These are phyloP conservation scores for Ottelia alismoides DNA, from an alignment of 106 monocot species.

Conservation along the genomic window DNA sequence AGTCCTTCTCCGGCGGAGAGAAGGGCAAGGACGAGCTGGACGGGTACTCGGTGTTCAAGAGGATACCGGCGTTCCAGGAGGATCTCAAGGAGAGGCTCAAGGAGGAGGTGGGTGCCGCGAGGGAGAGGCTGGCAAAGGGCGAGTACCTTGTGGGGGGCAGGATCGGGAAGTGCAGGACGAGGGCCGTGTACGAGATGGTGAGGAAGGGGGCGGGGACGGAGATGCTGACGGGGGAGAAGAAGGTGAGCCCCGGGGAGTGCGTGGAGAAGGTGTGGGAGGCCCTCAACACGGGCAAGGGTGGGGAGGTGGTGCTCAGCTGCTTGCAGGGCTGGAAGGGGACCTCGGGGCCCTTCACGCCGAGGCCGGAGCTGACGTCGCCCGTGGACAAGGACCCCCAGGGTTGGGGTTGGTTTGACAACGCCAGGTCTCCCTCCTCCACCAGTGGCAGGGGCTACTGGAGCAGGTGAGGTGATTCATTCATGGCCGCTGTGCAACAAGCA, in stretches of 20 bases:
- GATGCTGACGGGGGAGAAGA: slow-evolving; percentile 19
- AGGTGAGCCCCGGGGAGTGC: slow-evolving; percentile 23
- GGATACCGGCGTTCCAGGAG: slow-evolving; percentile 12
- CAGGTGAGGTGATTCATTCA: too few relatives aligned
- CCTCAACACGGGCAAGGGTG: slow-evolving; percentile 11
- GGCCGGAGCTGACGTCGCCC: slow-evolving; percentile 27
- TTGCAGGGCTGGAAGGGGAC: slow-evolving; percentile 21
- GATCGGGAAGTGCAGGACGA: slow-evolving; percentile 7
- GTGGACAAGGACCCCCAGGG: slow-evolving; percentile 21
- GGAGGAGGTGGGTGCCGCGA: slow-evolving; percentile 3
- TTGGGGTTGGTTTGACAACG: slow-evolving; percentile 33
- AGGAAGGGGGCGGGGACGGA: slow-evolving; percentile 6
- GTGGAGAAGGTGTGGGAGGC: slow-evolving; percentile 21
- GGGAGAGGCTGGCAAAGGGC: slow-evolving; percentile 12
- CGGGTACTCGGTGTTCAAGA: slow-evolving; percentile 7
- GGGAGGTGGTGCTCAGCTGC: slow-evolving; percentile 16
- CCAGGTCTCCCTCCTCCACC: slow-evolving; percentile 24
- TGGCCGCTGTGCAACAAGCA: too few relatives aligned
- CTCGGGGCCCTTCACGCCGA: slow-evolving; percentile 27
- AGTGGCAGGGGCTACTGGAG: slow-evolving; percentile 33
- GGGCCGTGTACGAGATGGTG: slow-evolving; percentile 7
- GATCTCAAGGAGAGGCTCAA: slow-evolving; percentile 5
- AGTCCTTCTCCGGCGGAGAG: too few relatives aligned
- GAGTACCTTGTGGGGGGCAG: slow-evolving; percentile 7
- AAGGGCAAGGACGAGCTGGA: not conserved